Conservation (phyloP, 2,329 filamentous ascomycete species). For the Paecilomyces niveus region DNA sequence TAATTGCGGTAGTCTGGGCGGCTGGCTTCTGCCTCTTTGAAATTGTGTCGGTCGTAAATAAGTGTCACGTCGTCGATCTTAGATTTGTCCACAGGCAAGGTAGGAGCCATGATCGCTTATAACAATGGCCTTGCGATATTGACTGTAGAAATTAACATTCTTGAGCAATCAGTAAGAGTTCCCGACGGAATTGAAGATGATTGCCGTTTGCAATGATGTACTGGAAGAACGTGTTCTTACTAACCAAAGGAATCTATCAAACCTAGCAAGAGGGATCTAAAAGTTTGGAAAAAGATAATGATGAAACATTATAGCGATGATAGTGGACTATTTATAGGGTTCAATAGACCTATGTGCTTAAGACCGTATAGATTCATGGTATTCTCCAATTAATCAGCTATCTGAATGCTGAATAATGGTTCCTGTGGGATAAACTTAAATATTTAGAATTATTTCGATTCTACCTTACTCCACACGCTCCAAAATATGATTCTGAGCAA, state of each 20-base stretch:
- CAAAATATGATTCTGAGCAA: not conserved
- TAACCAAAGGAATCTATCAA: not conserved
- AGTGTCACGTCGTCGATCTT: not conserved
- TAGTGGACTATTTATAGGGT: not conserved
- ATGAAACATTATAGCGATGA: not conserved
- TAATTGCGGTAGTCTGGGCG: not conserved
- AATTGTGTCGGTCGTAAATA: not conserved
- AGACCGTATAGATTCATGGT: not conserved
- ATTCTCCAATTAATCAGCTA: not conserved
- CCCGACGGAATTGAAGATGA: not conserved
- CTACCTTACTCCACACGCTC: not conserved
- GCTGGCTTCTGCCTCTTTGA: not conserved
- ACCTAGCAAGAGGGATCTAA: not conserved
- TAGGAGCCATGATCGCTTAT: not conserved
- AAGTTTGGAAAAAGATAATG: not conserved
- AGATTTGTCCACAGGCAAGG: not conserved
- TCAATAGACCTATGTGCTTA: not conserved
- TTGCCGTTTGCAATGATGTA: not conserved
- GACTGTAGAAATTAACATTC: not conserved
- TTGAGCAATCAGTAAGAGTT: not conserved
- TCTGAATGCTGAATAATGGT: not conserved
- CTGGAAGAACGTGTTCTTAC: not conserved
- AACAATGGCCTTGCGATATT: not conserved
- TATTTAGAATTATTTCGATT: not conserved
- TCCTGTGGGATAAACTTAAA: not conserved